Conservation (phyloP, 1,284 basidiomycete species). For the Tremellales sp. region DNA sequence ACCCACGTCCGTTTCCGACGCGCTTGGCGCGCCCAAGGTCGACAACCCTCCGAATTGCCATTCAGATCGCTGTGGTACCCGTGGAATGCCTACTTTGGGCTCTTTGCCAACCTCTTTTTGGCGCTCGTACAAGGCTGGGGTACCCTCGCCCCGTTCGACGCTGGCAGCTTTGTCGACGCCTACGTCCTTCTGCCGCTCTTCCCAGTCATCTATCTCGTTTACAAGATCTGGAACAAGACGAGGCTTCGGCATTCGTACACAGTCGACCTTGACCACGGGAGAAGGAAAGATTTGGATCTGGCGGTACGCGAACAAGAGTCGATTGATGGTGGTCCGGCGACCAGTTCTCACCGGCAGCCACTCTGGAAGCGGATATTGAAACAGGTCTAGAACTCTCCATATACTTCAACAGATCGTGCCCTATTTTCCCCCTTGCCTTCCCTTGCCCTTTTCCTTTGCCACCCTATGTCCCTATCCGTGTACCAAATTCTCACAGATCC, state of each 20-base stretch:
- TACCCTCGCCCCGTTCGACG: slow-evolving; percentile 10
- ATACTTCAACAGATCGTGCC: too few relatives aligned
- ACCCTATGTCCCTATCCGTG: too few relatives aligned
- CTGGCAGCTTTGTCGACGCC: slow-evolving; percentile 20
- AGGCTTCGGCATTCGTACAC: slow-evolving; percentile 10
- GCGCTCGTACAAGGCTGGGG: slow-evolving; percentile 9
- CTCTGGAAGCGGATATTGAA: too few relatives aligned
- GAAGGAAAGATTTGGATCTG: slow-evolving; percentile 5
- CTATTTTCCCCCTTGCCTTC: too few relatives aligned
- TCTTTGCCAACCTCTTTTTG: slow-evolving; percentile 19
- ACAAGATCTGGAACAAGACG: slow-evolving; percentile 19
- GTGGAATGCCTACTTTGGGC: slow-evolving; percentile 20
- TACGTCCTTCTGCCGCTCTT: slow-evolving; percentile 25
- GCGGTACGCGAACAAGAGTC: too few relatives aligned
- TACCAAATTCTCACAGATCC: too few relatives aligned
- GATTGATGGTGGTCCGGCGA: too few relatives aligned
- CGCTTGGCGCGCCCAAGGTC: slow-evolving; percentile 43
- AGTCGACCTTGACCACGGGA: slow-evolving; percentile 16
- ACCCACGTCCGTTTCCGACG: slow-evolving; percentile 48
- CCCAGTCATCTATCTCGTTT: slow-evolving; percentile 15
- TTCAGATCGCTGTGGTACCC: slow-evolving; percentile 15
- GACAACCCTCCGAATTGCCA: neutral
- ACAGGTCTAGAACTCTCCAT: too few relatives aligned
- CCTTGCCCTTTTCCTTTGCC: too few relatives aligned
- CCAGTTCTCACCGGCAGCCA: too few relatives aligned